Evolutionary conservation across 2,329 filamentous ascomycete species (phyloP).

Genomic region (Diplodia seriata): DNA sequence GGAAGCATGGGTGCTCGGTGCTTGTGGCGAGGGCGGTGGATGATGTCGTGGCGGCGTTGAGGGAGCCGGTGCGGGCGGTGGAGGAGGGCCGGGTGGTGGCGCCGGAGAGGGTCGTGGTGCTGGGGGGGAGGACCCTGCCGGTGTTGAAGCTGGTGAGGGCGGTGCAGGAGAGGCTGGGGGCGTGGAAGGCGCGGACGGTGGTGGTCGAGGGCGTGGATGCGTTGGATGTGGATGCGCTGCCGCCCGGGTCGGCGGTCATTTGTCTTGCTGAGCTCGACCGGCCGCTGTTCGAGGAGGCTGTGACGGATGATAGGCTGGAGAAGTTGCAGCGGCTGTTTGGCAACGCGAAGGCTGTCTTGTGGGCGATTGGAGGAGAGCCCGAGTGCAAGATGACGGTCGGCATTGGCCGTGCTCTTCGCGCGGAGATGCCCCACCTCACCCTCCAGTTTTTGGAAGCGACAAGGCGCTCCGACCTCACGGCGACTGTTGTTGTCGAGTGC

Average conservation of each 20-base stretch:
- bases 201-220: constrained; percentile 7
- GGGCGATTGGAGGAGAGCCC: constrained; percentile 1
- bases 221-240: background rate
- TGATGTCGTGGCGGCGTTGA: constrained; percentile 33
- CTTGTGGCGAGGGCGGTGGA: constrained; percentile 36
- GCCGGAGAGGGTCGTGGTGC: background rate
- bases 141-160: constrained; percentile 13
- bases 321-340: background rate
- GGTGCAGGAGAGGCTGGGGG: background rate
- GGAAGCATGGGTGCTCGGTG: constrained; percentile 24
- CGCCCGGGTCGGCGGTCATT: constrained; percentile 4
- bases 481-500: background rate
- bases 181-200: background rate
- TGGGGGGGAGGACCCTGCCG: constrained; percentile 8
- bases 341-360: constrained; percentile 4
- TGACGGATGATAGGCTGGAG: background rate
- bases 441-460: constrained; percentile 39
- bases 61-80: constrained; percentile 32
- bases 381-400: constrained; percentile 29
- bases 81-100: background rate
- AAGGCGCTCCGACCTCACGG: background rate
- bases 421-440: constrained; percentile 35
- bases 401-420: constrained; percentile 35
- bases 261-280: constrained; percentile 14
- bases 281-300: constrained; percentile 1